Base-by-base conservation (phyloP, 2,329 filamentous ascomycete species). In the Didymella lethalis region DNA sequence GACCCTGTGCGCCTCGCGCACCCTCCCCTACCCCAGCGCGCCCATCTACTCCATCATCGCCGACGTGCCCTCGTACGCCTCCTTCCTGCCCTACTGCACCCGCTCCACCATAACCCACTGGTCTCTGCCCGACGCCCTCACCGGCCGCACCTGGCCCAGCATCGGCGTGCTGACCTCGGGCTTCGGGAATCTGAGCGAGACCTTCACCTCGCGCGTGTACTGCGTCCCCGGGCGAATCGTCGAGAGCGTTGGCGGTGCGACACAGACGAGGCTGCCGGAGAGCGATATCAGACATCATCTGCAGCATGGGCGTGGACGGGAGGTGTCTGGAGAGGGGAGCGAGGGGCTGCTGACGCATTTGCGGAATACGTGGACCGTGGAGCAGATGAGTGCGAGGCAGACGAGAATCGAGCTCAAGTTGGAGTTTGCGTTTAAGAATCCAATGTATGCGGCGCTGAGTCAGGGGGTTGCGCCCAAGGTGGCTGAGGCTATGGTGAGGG, bases 81-180 rank as follows among this genome's bases (percentile, higher is more conserved):
- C 82, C 65, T 99, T 98, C 83, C 86, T 99, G n/a, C 95, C 95
- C 11, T 97, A 96, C 84, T 96, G 94, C 80, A 85, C 86, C 43
- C 83, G 82, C 45, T 93, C 91, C 36, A 85, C 83, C 61, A 92
- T 98, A 40, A 97, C 92, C 1, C 82, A 84, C 58, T 92, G 90
- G 85, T 89, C 91, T 7, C 53, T 75, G 12, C 81, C 86, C 8
- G 82, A 86, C 70, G 61, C 79, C 59, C 6, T 59, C 45, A 69
- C 81, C 50, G 78, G 79, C 28, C 82, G 81, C 41, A 79, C 78
- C 43, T 91, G 86, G 83, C 95, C 95, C 0, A 84, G 88, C 28
- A 85, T 89, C 63, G 95, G 92, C 14, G 88, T 90, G 71, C 82
- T 99, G 12, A 90, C 89, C 8, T 88, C 96, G 32, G 95, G 95